Conservation (phyloP, 1,284 basidiomycete genomes). For the Rhizopogon parksii region DNA sequence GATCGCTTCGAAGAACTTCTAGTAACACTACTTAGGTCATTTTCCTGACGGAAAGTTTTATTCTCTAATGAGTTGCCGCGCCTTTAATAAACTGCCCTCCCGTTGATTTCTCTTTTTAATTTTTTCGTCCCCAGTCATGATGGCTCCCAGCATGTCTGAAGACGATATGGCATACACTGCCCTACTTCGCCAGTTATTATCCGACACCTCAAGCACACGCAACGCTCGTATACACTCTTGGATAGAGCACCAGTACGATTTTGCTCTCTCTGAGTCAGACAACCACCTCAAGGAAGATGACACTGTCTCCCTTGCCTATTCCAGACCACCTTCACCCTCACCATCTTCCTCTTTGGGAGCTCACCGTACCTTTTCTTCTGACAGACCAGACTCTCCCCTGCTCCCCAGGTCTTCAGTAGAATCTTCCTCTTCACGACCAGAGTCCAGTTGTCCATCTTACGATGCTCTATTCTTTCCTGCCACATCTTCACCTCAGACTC, state of each 20-base stretch:
- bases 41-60: not conserved
- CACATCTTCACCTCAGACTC: not conserved
- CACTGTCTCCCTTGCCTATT: conserved; percentile 4
- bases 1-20: not conserved
- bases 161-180: conserved; percentile 25
- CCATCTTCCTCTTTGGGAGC: conserved; percentile 28
- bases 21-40: not conserved
- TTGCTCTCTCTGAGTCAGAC: conserved; percentile 23
- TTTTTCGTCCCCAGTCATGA: conserved; percentile 2
- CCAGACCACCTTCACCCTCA: conserved; percentile 23
- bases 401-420: conserved; percentile 23
- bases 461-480: conserved; percentile 26
- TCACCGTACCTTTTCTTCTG: conserved; percentile 16
- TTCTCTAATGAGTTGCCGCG: not conserved
- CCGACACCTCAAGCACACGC: conserved; percentile 18
- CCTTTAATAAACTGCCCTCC: not conserved
- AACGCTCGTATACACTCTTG: conserved; percentile 27
- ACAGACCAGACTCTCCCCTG: conserved; percentile 27
- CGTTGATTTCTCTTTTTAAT: not conserved
- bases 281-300: not conserved
- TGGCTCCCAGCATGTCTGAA: conserved; percentile 19
- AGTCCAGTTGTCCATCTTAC: conserved; percentile 21
- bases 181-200: conserved; percentile 23
- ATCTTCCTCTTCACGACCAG: conserved; percentile 12
- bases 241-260: conserved; percentile 30